Percentiles rank a stretch among this genome's conserved stretches.
phyloP scores from a whole-genome alignment of 768 basidiomycete genomes.

The Mycena vitilis region DNA sequence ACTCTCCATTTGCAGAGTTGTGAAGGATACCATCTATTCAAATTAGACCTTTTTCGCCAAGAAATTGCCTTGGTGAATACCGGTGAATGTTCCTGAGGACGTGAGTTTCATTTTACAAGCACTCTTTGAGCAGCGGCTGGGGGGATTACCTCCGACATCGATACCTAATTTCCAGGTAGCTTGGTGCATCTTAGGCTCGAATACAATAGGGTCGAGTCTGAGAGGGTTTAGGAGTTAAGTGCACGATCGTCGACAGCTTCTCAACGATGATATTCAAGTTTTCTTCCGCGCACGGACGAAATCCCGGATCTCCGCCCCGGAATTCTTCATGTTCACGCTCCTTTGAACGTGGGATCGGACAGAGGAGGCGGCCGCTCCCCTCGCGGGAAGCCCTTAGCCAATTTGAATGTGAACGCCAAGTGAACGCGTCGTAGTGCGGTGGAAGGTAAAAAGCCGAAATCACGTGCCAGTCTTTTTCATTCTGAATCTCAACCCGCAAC shows the following conservation, averaged over 20 bases:
- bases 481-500: no score
- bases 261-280: neutral
- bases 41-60: neutral
- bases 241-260: no score
- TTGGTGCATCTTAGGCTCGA: constrained; percentile 13
- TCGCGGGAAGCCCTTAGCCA: neutral
- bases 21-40: constrained; percentile 43
- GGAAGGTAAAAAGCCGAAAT: no score
- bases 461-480: no score
- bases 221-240: no score
- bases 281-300: neutral
- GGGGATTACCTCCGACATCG: constrained; percentile 41
- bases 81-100: constrained; percentile 32
- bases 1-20: constrained; percentile 39
- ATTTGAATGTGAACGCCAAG: neutral
- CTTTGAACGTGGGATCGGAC: neutral
- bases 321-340: neutral
- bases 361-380: neutral
- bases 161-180: constrained; percentile 43
- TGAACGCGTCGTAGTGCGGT: no score
- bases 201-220: neutral
- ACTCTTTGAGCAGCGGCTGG: neutral
- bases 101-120: neutral
- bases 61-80: constrained; percentile 9
- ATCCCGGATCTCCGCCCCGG: constrained; percentile 12